Conservation (phyloP, 2,329 filamentous ascomycete species). For the Apiospora marii region DNA sequence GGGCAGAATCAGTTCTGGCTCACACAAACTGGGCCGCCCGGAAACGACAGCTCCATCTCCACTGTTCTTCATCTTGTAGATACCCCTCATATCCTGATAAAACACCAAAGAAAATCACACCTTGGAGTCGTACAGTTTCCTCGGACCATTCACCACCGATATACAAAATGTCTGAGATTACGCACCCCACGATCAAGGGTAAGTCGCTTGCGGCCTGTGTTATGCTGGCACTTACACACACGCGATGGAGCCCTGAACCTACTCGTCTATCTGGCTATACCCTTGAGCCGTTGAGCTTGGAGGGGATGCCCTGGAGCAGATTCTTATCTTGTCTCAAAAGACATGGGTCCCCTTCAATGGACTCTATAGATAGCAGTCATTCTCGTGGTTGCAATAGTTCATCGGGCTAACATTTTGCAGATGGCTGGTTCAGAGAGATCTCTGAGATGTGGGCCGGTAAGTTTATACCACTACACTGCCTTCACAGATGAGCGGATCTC, state of each 20-base stretch:
- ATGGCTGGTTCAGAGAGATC: constrained; percentile 99
- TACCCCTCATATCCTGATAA: constrained; percentile 7
- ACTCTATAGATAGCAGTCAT: neutral
- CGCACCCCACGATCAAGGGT: constrained; percentile 67
- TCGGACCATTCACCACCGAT: neutral
- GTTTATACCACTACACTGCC: constrained; percentile 30
- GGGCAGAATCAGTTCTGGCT: constrained; percentile 3
- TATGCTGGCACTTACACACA: neutral
- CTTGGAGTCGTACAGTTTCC: neutral
- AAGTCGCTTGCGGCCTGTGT: constrained; percentile 41
- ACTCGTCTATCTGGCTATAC: neutral
- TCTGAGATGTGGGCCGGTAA: constrained; percentile 94
- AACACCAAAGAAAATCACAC: constrained; percentile 4
- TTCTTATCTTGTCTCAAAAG: neutral
- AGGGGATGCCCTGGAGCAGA: neutral
- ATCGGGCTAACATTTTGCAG: constrained; percentile 52
- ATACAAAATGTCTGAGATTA: constrained; percentile 60
- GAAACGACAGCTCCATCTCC: constrained; percentile 9
- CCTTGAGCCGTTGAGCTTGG: neutral
- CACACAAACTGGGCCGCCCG: neutral
- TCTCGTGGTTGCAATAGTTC: neutral
- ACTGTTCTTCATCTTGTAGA: neutral
- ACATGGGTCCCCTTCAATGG: constrained; percentile 1
- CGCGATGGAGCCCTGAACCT: neutral
- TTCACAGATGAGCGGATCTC: neutral